Base-by-base conservation (phyloP, 768 basidiomycete species). In the Candolleomyces aberdarensis region DNA sequence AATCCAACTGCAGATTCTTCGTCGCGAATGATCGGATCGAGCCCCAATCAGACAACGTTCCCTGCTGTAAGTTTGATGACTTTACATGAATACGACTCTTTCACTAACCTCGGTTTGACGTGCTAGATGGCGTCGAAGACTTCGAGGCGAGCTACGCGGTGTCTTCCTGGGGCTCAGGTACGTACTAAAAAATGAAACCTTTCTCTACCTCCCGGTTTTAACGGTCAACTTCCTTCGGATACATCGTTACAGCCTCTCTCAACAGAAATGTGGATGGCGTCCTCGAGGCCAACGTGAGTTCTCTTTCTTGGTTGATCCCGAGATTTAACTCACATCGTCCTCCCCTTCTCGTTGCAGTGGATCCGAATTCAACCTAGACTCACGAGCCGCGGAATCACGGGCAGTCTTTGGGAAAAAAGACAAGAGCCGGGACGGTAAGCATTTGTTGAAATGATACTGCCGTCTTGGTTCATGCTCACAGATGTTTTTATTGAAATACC, bases 11-110 rank as follows among this genome's bases (percentile, higher is more conserved):
- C 26, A 49, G 26, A 20, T 19, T 47, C 26, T 78, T 74, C 58
- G 67, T 71, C 29, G 72, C 74, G 1, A 74, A 75, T 63, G 72
- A 75, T 60, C 43, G 51, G 36, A 65, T 69, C 47, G 52, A 63
- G 40, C 66, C 40, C 43, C 51, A 61, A 26, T 65, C 69, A 26
- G 26, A 62, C 49, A 58, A 59, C 22, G 61, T 66, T 7, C 64
- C 69, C 29, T 66, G 67, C 40, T 52, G 69, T 68, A 64, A 31
- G 31, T 0, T 44, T 11, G 11, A 11, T 36, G 26, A 3, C 26
- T 26, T 26, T 26, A 26, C 26, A 26, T 26, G 26, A n/a, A 3
- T 26, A 26, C 26, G 26, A 26, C 26, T 50, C 49, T 14, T 64
- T 14, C 19, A 17, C 15, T 46, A 11, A 7, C 55, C 26, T 26